Base-by-base conservation (phyloP, 225 moss, liverwort and hornwort genomes). In the Thuidium tamariscinum region DNA sequence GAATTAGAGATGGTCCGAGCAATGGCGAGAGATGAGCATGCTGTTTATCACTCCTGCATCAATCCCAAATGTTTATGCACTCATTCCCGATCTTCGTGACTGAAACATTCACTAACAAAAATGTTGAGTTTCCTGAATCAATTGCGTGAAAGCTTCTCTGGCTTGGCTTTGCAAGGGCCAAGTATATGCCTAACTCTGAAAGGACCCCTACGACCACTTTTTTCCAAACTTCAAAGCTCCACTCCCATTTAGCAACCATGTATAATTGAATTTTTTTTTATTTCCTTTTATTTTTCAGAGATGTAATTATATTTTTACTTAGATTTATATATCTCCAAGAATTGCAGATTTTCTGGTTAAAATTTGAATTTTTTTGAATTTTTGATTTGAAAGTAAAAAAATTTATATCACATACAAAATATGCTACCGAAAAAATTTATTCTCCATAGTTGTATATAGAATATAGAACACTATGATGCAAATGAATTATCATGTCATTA, bases 401-500 rank as follows among this genome's bases (percentile, higher is more conserved):
- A 32, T 27, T 48, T 10, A 30, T 30, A 30, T 11, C 11, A 26
- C 30, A 48, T 74, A 12, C 12, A 32, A 49, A 46, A 30, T 18
- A 73, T 10, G 10, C 0, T 44, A n/a, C 1, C 7, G 32, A 12
- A 74, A 46, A 34, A 34, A 21, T 5, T 27, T 20, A 13, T 51
- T 21, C 16, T 72, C 2, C 6, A 17, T 10, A 3, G 2, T 5
- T 44, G 10, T 16, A 71, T 3, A 17, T 10, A 17, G 27, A 29
- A 10, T 27, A 0, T 17, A 29, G 0, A 29, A 46, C 3, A 44
- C 29, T 3, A 29, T 10, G 16, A 5, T 44, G 5, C 17, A 71
- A 29, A 44, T 10, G 10, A 44, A 17, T 71, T 29, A 15, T 1
- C 6, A 42, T 16, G 10, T 29, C 17, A 44, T 44, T 44, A 0